Base-by-base conservation (phyloP, 768 basidiomycete species). In the Hericium rajendrae region DNA sequence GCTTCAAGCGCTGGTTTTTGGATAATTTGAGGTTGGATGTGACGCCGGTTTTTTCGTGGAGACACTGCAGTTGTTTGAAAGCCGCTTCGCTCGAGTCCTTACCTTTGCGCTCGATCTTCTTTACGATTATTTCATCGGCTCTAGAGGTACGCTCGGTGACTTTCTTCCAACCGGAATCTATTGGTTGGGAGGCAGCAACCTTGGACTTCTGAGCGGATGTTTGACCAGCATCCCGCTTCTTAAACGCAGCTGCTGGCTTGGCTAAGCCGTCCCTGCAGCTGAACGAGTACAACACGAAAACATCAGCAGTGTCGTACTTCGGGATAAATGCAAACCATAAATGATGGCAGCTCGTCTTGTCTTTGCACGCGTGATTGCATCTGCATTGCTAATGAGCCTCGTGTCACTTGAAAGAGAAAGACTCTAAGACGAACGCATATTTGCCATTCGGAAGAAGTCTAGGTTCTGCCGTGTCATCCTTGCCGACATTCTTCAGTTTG, bases 341-440 rank as follows among this genome's bases (percentile, higher is more conserved):
- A 72, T 93, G 91, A 24, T 84, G 79, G 66, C 91, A 93, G 46
- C 73, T 76, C 4, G 73, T 70, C 69, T 91, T 92, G 64, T 90
- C 82, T 67, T 86, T 88, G 76, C 91, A 93, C 20, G 77, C 53
- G 62, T 93, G 91, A 62, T 88, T 87, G 65, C 91, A 93, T 52
- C 88, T 90, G 41, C 38, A 22, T 3, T 13, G 32, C 8, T 43
- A 38, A 20, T 46, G 43, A 51, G 28, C 18, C 32, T 20, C 13
- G 22, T 13, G 38, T 13, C 24, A 22, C 8, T 18, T 22, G 16
- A 53, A 51, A 10, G 22, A 32, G 5, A 16, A 32, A 10, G 9
- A 10, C 32, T 10, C 32, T 10, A 0, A 32, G 18, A 6, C 24
- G 20, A 56, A 62, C 88, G 74, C 72, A 60, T 80, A 84, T 57